These are phyloP conservation scores for Solanum chacoense DNA, from an alignment of 305 asterid species.

Conservation along the genomic window DNA sequence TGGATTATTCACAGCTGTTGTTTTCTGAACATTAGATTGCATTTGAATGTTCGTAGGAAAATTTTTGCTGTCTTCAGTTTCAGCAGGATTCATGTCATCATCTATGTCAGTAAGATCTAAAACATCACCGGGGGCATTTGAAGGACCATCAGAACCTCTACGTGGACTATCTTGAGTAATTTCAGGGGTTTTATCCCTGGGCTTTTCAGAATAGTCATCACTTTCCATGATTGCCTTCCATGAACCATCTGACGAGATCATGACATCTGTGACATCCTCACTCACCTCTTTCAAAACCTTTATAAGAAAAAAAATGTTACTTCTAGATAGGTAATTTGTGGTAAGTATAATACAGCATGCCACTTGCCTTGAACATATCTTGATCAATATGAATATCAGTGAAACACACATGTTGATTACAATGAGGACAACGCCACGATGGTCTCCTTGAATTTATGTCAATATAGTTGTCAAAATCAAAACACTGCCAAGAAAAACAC, in stretches of 20 bases:
- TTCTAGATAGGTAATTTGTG: background rate
- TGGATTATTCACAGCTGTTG: constrained; percentile 4
- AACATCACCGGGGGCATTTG: constrained; percentile 20
- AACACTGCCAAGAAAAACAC: constrained; percentile 44
- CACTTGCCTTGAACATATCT: constrained; percentile 80
- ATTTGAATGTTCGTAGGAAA: constrained; percentile 7
- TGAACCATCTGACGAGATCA: constrained; percentile 75
- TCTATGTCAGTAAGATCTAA: constrained; percentile 65
- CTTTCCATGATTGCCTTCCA: constrained; percentile 55
- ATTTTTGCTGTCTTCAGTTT: constrained; percentile 40
- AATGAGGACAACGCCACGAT: constrained; percentile 93
- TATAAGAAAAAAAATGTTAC: constrained; percentile 10
- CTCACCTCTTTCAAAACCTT: constrained; percentile 79
- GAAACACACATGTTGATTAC: constrained; percentile 76
- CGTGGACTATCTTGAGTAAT: constrained; percentile 18
- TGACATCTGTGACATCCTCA: constrained; percentile 44
- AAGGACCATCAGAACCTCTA: constrained; percentile 17
- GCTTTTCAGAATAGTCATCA: constrained; percentile 32
- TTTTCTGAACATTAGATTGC: constrained; percentile 14
- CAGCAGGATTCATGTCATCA: constrained; percentile 31
- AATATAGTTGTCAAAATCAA: constrained; percentile 74
- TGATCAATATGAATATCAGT: constrained; percentile 78
- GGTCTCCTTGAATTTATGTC: constrained; percentile 83
- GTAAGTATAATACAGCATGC: background rate
- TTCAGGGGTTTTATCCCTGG: constrained; percentile 23